A percentile compares a stretch with the other conserved stretches of the same genome.
phyloP scores from a whole-genome alignment of 768 basidiomycete genomes.

The Boletus sp. region DNA sequence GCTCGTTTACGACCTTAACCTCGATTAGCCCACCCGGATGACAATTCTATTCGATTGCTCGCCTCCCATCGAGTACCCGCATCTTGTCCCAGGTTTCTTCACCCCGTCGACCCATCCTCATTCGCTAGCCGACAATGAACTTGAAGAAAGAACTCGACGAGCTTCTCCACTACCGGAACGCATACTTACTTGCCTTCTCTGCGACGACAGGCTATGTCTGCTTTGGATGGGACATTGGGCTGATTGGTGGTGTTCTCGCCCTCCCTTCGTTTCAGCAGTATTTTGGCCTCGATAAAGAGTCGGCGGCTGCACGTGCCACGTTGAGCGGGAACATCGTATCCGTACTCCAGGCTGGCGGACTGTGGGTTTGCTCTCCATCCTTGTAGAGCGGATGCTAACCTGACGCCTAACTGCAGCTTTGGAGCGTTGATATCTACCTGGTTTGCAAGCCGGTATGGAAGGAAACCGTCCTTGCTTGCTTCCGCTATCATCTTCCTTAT shows the following conservation, averaged over 20 bases:
- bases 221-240: constrained; percentile 37
- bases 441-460: constrained; percentile 32
- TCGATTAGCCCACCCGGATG: background rate
- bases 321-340: constrained; percentile 39
- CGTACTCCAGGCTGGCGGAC: constrained; percentile 35
- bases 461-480: constrained; percentile 32
- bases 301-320: constrained; percentile 22
- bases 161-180: constrained; percentile 31
- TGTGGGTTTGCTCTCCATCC: constrained; percentile 23
- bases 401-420: background rate
- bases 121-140: constrained; percentile 8
- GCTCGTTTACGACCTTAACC: no score
- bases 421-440: constrained; percentile 30
- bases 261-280: constrained; percentile 36
- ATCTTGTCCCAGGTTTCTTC: background rate
- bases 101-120: background rate
- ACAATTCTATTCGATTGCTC: background rate
- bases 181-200: constrained; percentile 33
- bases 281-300: constrained; percentile 30
- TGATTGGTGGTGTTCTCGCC: constrained; percentile 36
- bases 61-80: background rate
- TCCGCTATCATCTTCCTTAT: constrained; percentile 34
- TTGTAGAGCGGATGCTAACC: background rate
- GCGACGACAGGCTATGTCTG: constrained; percentile 35
- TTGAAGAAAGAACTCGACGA: constrained; percentile 21